Evolutionary conservation across 257 asterid species (phyloP).

Genomic region (Plantago elongata): DNA sequence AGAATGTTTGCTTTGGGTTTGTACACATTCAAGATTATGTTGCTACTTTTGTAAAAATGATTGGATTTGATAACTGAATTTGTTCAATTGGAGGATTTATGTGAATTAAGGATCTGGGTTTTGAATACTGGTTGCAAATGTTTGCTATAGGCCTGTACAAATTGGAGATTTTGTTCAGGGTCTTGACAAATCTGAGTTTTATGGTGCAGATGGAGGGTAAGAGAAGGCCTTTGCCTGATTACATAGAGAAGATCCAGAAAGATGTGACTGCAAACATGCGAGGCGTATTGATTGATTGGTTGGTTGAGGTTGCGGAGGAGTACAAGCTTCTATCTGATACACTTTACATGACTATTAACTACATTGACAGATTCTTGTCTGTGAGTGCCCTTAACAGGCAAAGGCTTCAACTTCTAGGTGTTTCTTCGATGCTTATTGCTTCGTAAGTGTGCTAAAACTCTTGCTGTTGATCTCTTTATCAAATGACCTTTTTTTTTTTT

Average conservation of each 20-base stretch:
- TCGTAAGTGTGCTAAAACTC: constrained; percentile 50
- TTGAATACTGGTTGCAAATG: no score
- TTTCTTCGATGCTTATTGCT: constrained; percentile 97
- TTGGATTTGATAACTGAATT: no score
- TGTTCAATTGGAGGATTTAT: no score
- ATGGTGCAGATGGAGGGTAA: constrained; percentile 48
- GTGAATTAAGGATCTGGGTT: no score
- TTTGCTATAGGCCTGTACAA: no score
- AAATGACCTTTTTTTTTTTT: not conserved
- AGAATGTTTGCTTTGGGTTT: no score
- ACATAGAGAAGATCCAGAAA: constrained; percentile 64
- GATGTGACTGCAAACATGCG: constrained; percentile 84
- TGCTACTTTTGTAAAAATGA: no score
- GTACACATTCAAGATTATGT: no score
- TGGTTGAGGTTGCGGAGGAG: constrained; percentile 89
- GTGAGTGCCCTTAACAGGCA: constrained; percentile 39
- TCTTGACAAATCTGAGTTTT: not conserved
- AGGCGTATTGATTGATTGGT: constrained; percentile 82
- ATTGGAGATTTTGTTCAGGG: no score
- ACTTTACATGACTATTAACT: constrained; percentile 54
- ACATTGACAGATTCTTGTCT: constrained; percentile 69
- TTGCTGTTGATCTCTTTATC: not conserved
- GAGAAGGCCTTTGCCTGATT: constrained; percentile 69
- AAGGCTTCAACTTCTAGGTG: constrained; percentile 87
- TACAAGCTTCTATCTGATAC: constrained; percentile 82